These are phyloP conservation scores for Neotropicomus parvogracilis DNA, from an alignment of 1,284 basidiomycete genomes.

Conservation along the genomic window DNA sequence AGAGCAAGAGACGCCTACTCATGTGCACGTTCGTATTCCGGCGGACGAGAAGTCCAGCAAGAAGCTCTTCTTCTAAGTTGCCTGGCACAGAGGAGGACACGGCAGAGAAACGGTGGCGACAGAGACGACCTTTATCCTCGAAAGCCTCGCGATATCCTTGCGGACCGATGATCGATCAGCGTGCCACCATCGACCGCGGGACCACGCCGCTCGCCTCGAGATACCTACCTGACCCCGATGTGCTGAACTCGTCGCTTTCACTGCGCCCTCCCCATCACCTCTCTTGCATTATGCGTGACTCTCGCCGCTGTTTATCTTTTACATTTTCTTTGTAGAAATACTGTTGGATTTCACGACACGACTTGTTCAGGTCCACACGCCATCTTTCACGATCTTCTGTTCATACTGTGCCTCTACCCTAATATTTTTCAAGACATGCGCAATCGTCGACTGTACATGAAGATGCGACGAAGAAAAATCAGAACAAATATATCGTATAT, in stretches of 20 bases:
- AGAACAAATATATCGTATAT: constrained; percentile 12
- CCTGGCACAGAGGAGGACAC: neutral
- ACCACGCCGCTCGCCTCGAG: neutral
- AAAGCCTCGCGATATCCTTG: constrained; percentile 17
- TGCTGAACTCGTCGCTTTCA: neutral
- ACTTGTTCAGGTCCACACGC: constrained; percentile 3
- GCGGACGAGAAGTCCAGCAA: constrained; percentile 70
- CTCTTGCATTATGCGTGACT: no score
- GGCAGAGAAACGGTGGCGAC: constrained; percentile 1
- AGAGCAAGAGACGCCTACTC: constrained; percentile 43
- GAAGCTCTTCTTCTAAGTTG: constrained; percentile 61
- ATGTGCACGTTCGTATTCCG: constrained; percentile 67
- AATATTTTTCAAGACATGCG: constrained; percentile 1
- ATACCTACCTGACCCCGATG: neutral
- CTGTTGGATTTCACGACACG: neutral
- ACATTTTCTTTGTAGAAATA: constrained; percentile 16
- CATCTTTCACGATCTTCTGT: constrained; percentile 10
- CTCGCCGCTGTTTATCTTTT: neutral
- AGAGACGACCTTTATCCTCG: constrained; percentile 6
- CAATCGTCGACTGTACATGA: constrained; percentile 13
- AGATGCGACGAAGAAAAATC: constrained; percentile 3
- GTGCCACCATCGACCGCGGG: neutral
- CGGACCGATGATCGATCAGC: constrained; percentile 18
- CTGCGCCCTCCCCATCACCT: no score
- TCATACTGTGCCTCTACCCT: constrained; percentile 6